A percentile compares a stretch with the other conserved stretches of the same genome.
Conservation (phyloP, 163 green algal species). For the Trebouxiophyceae sp. region DNA sequence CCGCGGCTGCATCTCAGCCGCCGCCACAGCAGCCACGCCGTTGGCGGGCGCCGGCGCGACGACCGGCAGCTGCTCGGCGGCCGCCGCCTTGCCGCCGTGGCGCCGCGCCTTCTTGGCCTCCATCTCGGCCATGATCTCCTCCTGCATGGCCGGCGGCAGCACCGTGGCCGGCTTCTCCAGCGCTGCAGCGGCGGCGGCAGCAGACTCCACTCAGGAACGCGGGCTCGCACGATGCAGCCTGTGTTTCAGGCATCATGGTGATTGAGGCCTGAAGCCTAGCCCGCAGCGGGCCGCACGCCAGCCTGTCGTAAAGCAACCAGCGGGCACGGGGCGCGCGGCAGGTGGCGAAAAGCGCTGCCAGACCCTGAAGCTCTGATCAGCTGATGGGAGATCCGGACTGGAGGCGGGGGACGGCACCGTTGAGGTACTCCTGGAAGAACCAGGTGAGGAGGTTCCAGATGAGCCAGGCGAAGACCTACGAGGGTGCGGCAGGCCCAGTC, state of each 20-base stretch:
- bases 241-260: not conserved
- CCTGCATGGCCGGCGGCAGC: not conserved
- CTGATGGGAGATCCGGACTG: no score
- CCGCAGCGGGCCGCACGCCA: no score
- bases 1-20: no score
- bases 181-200: constrained; percentile 8
- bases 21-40: no score
- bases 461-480: constrained; percentile 6
- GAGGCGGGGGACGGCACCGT: no score
- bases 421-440: constrained; percentile 21
- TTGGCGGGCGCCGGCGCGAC: no score
- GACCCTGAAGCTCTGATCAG: no score
- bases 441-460: constrained; percentile 24
- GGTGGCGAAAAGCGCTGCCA: no score
- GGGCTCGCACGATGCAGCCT: not conserved
- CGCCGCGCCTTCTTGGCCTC: not conserved
- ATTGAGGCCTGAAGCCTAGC: not conserved
- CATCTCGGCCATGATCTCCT: not conserved
- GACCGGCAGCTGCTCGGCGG: not conserved
- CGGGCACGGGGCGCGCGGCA: no score
- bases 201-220: no score
- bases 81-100: not conserved
- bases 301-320: no score
- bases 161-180: not conserved
- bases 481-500: no score